phyloP scores from a whole-genome alignment of 352 stramenopile species.

The Pelagophyceae sp. region DNA sequence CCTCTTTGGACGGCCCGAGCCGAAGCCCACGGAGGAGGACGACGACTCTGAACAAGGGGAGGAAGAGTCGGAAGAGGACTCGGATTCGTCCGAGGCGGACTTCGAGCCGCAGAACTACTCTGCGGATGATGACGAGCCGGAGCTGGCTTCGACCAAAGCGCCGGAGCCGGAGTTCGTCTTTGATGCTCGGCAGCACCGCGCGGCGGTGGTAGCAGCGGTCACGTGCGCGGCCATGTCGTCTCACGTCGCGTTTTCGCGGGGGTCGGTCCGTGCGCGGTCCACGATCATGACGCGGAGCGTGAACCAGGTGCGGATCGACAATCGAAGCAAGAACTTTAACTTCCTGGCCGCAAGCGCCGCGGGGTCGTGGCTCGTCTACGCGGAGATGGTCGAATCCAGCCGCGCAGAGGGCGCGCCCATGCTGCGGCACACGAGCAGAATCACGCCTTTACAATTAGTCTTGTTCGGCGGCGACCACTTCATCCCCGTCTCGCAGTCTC shows the following conservation, averaged over 20 bases:
- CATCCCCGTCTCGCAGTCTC: not conserved
- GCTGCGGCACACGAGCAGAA: not conserved
- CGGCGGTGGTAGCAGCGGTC: not conserved
- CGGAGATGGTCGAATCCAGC: not conserved
- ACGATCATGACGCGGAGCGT: not conserved
- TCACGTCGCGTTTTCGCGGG: not conserved
- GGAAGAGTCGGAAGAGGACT: too few relatives aligned
- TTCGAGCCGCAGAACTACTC: too few relatives aligned
- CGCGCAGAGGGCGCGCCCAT: not conserved
- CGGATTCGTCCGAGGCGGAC: too few relatives aligned
- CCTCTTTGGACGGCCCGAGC: too few relatives aligned
- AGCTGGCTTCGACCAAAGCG: not conserved
- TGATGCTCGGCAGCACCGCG: not conserved
- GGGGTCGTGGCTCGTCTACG: not conserved
- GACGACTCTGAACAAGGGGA: too few relatives aligned
- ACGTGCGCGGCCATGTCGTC: not conserved
- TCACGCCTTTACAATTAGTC: not conserved
- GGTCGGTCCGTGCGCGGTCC: not conserved
- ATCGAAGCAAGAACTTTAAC: not conserved
- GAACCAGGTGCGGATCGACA: not conserved
- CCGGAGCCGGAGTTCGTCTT: not conserved
- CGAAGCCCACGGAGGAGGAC: too few relatives aligned
- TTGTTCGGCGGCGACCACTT: not conserved
- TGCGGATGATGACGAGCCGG: not conserved
- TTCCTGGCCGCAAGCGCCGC: not conserved